Conservation (phyloP, 2,329 filamentous ascomycete genomes). For the Ceratocystis eucalypticola region DNA sequence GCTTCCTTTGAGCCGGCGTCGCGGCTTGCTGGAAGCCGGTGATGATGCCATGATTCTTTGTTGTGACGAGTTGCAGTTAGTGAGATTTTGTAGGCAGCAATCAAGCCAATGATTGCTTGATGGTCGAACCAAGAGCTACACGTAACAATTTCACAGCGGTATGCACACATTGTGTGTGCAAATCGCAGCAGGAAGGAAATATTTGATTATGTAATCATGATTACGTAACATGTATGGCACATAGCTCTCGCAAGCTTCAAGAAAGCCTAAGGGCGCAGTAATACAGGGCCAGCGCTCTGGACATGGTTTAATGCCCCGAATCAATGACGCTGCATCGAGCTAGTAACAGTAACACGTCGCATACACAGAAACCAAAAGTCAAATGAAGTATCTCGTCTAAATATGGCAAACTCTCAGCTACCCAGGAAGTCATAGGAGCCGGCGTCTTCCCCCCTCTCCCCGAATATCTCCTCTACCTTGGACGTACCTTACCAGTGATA, state of each 20-base stretch:
- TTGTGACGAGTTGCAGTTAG: background rate
- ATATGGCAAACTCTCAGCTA: no score
- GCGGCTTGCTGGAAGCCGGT: constrained; percentile 44
- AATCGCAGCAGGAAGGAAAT: background rate
- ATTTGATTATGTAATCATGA: background rate
- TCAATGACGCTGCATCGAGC: no score
- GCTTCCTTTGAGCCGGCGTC: constrained; percentile 43
- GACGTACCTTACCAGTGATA: no score
- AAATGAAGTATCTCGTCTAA: no score
- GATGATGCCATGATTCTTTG: constrained; percentile 34
- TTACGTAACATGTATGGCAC: background rate
- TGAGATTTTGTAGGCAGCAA: background rate
- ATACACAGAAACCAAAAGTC: no score
- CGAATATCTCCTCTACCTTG: no score
- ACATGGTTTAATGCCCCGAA: no score
- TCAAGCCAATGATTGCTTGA: background rate
- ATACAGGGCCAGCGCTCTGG: no score
- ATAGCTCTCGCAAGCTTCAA: background rate
- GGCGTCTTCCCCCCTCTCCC: no score
- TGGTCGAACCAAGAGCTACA: background rate
- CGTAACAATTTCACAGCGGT: background rate
- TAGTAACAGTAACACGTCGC: no score
- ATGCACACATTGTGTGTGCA: background rate
- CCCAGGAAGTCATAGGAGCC: background rate
- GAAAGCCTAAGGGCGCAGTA: no score